Conservation (phyloP, 345 rosid species). For the Barbarea vulgaris region DNA sequence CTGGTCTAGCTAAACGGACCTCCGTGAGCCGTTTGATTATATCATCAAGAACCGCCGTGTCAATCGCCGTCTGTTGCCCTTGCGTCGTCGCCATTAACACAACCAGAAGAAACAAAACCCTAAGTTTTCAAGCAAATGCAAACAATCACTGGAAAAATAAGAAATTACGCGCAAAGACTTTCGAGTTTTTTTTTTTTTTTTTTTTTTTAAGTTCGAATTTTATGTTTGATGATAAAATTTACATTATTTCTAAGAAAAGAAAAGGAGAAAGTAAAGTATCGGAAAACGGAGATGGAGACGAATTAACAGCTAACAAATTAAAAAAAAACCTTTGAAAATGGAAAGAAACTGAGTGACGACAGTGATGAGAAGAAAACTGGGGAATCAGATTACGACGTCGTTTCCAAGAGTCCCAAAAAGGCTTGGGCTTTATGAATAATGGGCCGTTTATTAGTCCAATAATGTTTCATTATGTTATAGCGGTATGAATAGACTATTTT, state of each 20-base stretch:
- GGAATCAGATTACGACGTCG: not conserved
- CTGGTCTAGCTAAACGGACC: slow-evolving; percentile 86
- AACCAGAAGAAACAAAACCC: slow-evolving; percentile 19
- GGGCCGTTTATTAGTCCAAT: not conserved
- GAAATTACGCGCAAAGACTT: slow-evolving; percentile 38
- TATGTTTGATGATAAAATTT: not conserved
- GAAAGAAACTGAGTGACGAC: not conserved
- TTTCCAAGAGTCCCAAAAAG: not conserved
- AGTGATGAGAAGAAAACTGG: too few relatives aligned
- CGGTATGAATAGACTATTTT: too few relatives aligned
- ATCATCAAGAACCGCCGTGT: slow-evolving; percentile 67
- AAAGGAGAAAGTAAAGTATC: not conserved
- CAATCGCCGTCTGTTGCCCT: slow-evolving; percentile 58
- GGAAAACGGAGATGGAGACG: not conserved
- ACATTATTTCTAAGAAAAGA: not conserved
- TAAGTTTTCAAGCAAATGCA: slow-evolving; percentile 15
- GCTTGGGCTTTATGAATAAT: not conserved
- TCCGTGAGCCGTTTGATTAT: slow-evolving; percentile 80
- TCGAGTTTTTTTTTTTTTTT: not conserved
- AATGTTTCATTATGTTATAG: not conserved
- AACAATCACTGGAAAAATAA: slow-evolving; percentile 16
- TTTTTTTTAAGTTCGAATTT: slow-evolving; percentile 7
- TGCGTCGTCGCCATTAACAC: slow-evolving; percentile 58
- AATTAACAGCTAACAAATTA: not conserved
- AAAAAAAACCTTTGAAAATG: not conserved